Evolutionary conservation across 225 moss, liverwort and hornwort genomes (phyloP).

Genomic region (Polytrichum commune): DNA sequence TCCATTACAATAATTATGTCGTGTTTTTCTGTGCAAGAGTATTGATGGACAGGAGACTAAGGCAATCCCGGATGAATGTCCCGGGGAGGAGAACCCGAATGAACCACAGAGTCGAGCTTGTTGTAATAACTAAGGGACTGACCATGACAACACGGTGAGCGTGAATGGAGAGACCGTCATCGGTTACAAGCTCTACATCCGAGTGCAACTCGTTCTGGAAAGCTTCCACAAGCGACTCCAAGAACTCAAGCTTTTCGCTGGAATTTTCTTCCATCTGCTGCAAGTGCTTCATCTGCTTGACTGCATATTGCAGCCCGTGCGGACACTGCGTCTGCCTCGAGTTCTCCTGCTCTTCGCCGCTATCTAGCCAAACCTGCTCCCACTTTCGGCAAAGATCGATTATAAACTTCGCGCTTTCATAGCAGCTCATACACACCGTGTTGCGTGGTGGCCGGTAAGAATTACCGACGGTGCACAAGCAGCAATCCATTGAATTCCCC

Average conservation of each 20-base stretch:
- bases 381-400: conserved; percentile 80
- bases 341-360: conserved; percentile 62
- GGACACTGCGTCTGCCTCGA: conserved; percentile 33
- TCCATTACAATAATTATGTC: no score
- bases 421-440: conserved; percentile 67
- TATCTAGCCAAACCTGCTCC: conserved; percentile 87
- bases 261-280: conserved; percentile 84
- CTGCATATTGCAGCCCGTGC: conserved; percentile 73
- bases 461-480: conserved; percentile 77
- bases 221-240: conserved; percentile 90
- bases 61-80: background rate
- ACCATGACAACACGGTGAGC: conserved; percentile 95
- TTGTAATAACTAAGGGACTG: conserved; percentile 15
- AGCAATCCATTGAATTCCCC: conserved; percentile 83
- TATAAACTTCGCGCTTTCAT: conserved; percentile 70
- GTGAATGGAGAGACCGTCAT: conserved; percentile 82
- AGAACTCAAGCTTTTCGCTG: conserved; percentile 91
- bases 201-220: conserved; percentile 80
- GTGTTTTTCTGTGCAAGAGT: no score
- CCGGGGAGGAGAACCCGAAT: background rate
- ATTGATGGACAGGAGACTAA: background rate
- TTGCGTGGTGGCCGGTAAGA: conserved; percentile 84
- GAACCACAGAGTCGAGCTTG: background rate
- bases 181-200: conserved; percentile 83
- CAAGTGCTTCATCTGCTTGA: conserved; percentile 81